Base-by-base conservation (phyloP, 2,329 filamentous ascomycete genomes). In the Talaromyces islandicus region DNA sequence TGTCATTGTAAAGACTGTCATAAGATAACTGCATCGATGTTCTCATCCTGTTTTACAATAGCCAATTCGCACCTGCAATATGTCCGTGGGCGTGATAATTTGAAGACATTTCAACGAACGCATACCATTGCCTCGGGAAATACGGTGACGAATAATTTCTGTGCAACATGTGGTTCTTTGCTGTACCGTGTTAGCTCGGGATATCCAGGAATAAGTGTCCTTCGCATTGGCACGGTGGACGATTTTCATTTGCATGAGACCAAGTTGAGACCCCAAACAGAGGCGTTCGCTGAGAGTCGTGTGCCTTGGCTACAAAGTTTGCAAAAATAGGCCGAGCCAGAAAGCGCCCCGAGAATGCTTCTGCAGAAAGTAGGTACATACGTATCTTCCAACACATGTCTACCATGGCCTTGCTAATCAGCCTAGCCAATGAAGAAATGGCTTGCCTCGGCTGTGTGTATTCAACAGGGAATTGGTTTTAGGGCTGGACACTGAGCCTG, bases 161-260 rank as follows among this genome's bases (percentile, higher is more conserved):
- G 54, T 50, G 14, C 25, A 30, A 57, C 41, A 32, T 57, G 54
- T 24, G 54, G 54, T 12, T 48, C 54, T 9, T 32, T 57, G 38
- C 46, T 57, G 41, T 57, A 57, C 41, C 54, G 54, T 27, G 24
- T 29, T 29, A 32, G 54, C 27, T 46, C 54, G 21, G 54, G 24
- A 6, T 19, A 29, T 10, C 54, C 54, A n/a, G 54, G 54, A 19
- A 48, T 48, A 32, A 57, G 54, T 32, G 27, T 57, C 27, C 38
- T 57, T 19, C 54, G 54, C n/a, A 50, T 57, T 30, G 54, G 54
- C 43, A 57, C 38, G 9, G 54, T 57, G 17, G 54, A 57, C 19
- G 54, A 57, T 57, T 57, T 57, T 17, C 17, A 46, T 48, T 21
- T 57, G 54, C 41, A 57, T 32, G 54, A 57, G n/a, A 57, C 12